phyloP scores from a whole-genome alignment of 140 eudicot species.

The Flaveria floridana region DNA sequence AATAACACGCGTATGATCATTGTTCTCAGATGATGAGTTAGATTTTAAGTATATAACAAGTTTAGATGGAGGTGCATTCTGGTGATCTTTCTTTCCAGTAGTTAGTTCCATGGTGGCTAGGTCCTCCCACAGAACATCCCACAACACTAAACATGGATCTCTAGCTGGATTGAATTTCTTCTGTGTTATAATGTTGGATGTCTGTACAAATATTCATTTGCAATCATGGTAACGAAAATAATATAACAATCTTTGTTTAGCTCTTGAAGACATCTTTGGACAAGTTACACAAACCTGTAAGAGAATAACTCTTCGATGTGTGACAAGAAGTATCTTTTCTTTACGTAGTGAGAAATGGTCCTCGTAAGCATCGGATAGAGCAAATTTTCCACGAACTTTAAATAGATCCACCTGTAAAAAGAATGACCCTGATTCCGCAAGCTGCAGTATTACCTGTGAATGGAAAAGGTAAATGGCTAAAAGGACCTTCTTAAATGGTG shows the following conservation, averaged over 20 bases:
- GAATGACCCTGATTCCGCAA: constrained; percentile 97
- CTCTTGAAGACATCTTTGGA: background rate
- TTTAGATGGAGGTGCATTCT: constrained; percentile 78
- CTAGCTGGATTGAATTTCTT: constrained; percentile 89
- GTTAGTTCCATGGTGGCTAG: constrained; percentile 80
- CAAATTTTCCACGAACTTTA: constrained; percentile 98
- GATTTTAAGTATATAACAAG: constrained; percentile 54
- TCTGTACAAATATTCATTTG: constrained; percentile 26
- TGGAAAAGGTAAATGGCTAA: constrained; percentile 1
- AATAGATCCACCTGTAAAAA: constrained; percentile 84
- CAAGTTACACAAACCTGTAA: constrained; percentile 62
- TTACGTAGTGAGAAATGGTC: constrained; percentile 85
- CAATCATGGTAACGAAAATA: background rate
- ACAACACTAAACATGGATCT: constrained; percentile 90
- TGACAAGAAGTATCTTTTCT: constrained; percentile 75
- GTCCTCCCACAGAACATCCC: constrained; percentile 93
- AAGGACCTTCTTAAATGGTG: background rate
- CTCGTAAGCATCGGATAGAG: constrained; percentile 96
- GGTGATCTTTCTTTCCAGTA: constrained; percentile 80
- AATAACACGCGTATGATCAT: constrained; percentile 72
- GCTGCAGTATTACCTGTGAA: constrained; percentile 77
- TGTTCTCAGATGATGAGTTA: constrained; percentile 54
- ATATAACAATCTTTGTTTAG: background rate
- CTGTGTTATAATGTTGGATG: constrained; percentile 66
- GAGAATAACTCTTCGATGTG: constrained; percentile 88